phyloP scores from a whole-genome alignment of 2,329 filamentous ascomycete species.

The Monosporascus sp. region DNA sequence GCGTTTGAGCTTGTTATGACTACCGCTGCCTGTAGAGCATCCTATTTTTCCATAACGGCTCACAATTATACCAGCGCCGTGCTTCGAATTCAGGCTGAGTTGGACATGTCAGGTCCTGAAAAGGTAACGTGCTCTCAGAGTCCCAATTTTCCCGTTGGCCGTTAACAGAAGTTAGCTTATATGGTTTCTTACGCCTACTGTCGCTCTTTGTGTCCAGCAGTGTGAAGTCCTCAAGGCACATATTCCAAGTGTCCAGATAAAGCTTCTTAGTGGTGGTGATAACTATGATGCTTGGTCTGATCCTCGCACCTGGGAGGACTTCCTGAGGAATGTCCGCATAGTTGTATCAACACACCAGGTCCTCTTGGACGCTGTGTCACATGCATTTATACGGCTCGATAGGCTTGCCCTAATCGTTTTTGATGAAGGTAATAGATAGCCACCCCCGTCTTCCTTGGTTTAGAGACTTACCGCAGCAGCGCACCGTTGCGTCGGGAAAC shows the following conservation, averaged over 20 bases:
- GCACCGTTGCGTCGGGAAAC: constrained; percentile 64
- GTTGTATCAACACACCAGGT: constrained; percentile 75
- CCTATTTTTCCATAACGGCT: constrained; percentile 6
- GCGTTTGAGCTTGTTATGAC: too few relatives aligned
- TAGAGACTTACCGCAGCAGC: constrained; percentile 40
- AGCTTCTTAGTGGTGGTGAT: constrained; percentile 62
- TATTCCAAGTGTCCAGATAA: constrained; percentile 53
- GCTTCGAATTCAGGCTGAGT: constrained; percentile 60
- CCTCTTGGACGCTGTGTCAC: constrained; percentile 65
- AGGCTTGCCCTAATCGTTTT: constrained; percentile 67
- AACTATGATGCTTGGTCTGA: constrained; percentile 69
- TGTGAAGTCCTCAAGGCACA: constrained; percentile 53
- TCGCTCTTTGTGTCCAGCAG: constrained; percentile 64
- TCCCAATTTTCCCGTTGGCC: not conserved
- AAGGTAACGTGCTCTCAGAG: constrained; percentile 41
- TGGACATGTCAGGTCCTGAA: constrained; percentile 45
- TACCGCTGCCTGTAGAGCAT: too few relatives aligned
- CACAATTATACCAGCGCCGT: constrained; percentile 47
- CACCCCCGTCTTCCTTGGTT: constrained; percentile 1
- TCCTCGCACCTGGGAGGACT: constrained; percentile 59
- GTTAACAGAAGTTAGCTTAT: constrained; percentile 41
- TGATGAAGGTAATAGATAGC: constrained; percentile 63
- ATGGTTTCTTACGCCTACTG: constrained; percentile 71
- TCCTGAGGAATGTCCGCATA: constrained; percentile 61
- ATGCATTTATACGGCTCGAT: constrained; percentile 65